Evolutionary conservation across 2,329 filamentous ascomycete species (phyloP), one percentile per base, ranked within the genome.

Genomic region (Trichoderma sp.): DNA sequence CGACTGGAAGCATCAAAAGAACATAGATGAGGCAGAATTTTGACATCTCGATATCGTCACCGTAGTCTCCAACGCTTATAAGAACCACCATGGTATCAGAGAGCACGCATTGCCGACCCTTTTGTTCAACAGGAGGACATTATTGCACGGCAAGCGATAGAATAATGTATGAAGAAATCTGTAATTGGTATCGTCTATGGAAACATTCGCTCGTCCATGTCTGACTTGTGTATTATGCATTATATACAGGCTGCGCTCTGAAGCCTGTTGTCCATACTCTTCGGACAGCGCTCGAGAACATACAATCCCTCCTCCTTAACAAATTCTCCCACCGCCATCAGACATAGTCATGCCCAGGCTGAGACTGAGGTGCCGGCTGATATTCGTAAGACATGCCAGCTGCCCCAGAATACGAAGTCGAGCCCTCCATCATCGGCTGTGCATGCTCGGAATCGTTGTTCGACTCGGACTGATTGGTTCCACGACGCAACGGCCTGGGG

Each of bases 401-500:
- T 21, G 60, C 50, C 1, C 60, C 60, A 1, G n/a, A 45, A 10
- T 63, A 63, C 2, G 39, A 45, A 5, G 60, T 63, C 24, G 60
- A 17, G 6, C 15, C 41, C 7, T 28, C 41, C 50, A 63, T 55
- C 60, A 63, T 63, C 7, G 60, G 60, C 15, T 63, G 60, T 5
- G 41, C 39, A 39, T 55, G 39, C 52, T 63, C 60, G 5, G 60
- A 55, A 17, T 63, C 41, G 2, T 47, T 19, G 28, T 51, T 63
- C 28, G 28, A 26, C 10, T 55, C 47, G 7, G 14, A 9, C 19
- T 44, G 50, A 5, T 21, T 51, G 12, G 60, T 47, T 9, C 51
- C 50, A 9, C 60, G 60, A 4, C 60, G 60, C 19, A 34, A 21
- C 3, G 60, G 60, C 1, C 34, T n/a, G 3, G 48, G 48, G 15